Evolutionary conservation across 2,329 filamentous ascomycete genomes (phyloP), one percentile per base, ranked within the genome.

Genomic region (Penicillium brasilianum): DNA sequence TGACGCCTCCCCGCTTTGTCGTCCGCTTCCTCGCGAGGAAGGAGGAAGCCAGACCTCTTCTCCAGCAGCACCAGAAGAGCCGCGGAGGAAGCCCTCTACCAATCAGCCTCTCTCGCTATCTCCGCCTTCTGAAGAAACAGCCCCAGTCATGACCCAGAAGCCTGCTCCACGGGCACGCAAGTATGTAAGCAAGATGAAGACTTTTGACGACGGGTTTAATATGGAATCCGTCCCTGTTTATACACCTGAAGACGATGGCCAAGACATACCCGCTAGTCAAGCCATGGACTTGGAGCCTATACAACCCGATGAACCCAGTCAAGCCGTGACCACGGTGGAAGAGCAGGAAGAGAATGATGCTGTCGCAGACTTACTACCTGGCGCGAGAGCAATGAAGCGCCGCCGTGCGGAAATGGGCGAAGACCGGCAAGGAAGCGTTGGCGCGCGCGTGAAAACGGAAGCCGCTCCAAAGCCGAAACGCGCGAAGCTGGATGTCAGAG

Each of bases 371-470:
- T 85, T 97, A 58, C 87, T 93, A 1, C 91, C 93, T 0, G 91
- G 89, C 0, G 88, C 91, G 3, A 87, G 90, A 30, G 88, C 88
- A 5, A 86, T 93, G 72, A 98, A 96, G 74, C 87, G 88, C n/a
- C 88, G 90, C 22, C 88, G 89, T 28, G 82, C 91, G 20, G 88
- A 86, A 62, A 83, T 83, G 54, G 83, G 85, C 48, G 78, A 83
- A 65, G 79, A 83, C 34, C 80, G 83, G 2, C 67, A 79, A 37
- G 62, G 68, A 48, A 62, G 61, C 13, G 49, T 64, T 52, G 6
- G 66, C 66, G 36, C 66, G 59, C 39, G 60, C 58, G 11, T 52
- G 4, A 67, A 76, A 53, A 65, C 65, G 9, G 67, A 76, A 55
- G 70, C 71, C 58, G 66, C 72, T n/a, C 72, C 73, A 9, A 84